Percentiles rank a stretch among this genome's conserved stretches.
These are phyloP conservation scores for Chalaropsis ovoidea DNA, from an alignment of 2,329 filamentous ascomycete genomes.

Conservation along the genomic window DNA sequence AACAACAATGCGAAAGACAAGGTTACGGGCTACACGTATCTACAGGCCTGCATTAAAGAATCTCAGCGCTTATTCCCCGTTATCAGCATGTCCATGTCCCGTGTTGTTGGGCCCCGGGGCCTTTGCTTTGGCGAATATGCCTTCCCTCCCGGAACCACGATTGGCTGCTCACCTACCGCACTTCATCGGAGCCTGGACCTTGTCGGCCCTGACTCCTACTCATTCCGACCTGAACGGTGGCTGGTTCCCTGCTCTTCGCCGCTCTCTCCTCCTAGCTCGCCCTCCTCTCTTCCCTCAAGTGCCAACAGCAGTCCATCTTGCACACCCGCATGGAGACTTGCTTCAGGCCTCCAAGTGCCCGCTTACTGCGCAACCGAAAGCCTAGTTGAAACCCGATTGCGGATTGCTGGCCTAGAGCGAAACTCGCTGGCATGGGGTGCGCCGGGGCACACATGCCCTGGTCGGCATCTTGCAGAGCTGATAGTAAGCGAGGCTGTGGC, in stretches of 20 bases:
- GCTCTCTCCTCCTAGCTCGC: neutral
- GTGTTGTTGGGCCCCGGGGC: conserved; percentile 35
- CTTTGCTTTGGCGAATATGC: conserved; percentile 34
- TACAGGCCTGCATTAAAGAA: conserved; percentile 40
- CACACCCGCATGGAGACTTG: conserved; percentile 6
- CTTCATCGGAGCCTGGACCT: conserved; percentile 43
- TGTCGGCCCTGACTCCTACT: conserved; percentile 39
- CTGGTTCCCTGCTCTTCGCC: conserved; percentile 20
- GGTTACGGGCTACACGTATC: conserved; percentile 32
- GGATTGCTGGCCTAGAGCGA: conserved; percentile 36
- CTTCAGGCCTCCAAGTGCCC: conserved; percentile 13
- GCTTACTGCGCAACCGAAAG: conserved; percentile 16
- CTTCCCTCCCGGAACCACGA: conserved; percentile 39
- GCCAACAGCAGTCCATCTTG: neutral
- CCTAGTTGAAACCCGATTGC: conserved; percentile 28
- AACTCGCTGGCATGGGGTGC: conserved; percentile 45
- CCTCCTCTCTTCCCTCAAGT: neutral
- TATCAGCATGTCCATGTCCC: conserved; percentile 43
- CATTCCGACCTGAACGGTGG: conserved; percentile 43
- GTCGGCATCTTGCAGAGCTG: conserved; percentile 42
- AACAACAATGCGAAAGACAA: neutral
- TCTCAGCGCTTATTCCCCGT: conserved; percentile 43
- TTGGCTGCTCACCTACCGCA: conserved; percentile 43
- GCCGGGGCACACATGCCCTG: conserved; percentile 43
- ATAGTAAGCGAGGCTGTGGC: conserved; percentile 39